Evolutionary conservation across 106 monocot species (phyloP), one percentile per base, ranked within the genome.

Genomic region (Allium sativum): DNA sequence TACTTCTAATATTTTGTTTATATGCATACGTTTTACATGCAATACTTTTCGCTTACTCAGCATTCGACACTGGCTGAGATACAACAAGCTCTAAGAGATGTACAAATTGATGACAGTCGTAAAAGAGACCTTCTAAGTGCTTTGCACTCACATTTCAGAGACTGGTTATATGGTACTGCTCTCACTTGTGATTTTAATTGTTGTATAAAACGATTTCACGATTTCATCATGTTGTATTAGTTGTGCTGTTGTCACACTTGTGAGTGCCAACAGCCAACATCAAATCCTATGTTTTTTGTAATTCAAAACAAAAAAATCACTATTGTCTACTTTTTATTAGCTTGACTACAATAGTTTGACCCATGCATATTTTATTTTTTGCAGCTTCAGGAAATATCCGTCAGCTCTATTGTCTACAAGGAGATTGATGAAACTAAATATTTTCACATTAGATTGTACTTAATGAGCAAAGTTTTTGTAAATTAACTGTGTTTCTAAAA

Each of bases 341-440:
- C 8, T 43, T 17, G 1, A 7, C 10, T 7, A 13, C 43, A 9
- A 21, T 21, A 43, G 52, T 13, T 40, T 31, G 14, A 40, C 13
- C 52, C 11, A 43, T 16, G 15, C 8, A 1, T 31, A 14, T 48
- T 43, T 15, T 8, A 52, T 45, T 22, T 77, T 61, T 55, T 53
- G 62, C 89, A 95, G 94, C 94, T 42, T 84, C 94, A 6, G 90
- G 94, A 18, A 95, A 90, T 71, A 79, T 95, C 20, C 83, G 84
- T 59, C 94, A 90, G 70, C 84, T 95, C 11, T 95, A 87, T 70
- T 95, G 86, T 61, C 76, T 86, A 18, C 90, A 95, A 51, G 79
- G 79, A 9, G 86, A 95, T 58, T 90, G 69, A 88, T 31, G 41
- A 41, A 53, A 40, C 10, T 3, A 50, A 16, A 41, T 13, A 7